Evolutionary conservation across 805 yeast species (phyloP).

Genomic region (Pichia insulana): DNA sequence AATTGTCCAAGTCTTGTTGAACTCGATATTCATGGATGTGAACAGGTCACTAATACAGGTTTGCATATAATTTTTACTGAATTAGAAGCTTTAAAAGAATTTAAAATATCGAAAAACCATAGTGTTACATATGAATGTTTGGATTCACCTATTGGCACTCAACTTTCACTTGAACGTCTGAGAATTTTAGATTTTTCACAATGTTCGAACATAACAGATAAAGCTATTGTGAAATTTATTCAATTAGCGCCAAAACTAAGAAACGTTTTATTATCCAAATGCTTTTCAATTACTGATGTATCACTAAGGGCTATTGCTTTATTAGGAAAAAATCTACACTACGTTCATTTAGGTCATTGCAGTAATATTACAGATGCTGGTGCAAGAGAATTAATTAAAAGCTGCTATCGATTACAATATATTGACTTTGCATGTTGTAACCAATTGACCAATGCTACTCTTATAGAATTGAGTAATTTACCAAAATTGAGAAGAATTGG

Average conservation of each 20-base stretch:
- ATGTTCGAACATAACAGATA: conserved; percentile 74
- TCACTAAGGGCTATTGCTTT: conserved; percentile 63
- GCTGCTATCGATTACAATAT: conserved; percentile 80
- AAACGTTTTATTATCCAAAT: conserved; percentile 83
- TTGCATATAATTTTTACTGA: conserved; percentile 48
- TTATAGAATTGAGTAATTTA: conserved; percentile 64
- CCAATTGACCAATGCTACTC: conserved; percentile 76
- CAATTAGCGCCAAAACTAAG: conserved; percentile 75
- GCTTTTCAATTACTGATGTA: conserved; percentile 77
- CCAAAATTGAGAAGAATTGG: conserved; percentile 86
- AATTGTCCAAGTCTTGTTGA: conserved; percentile 79
- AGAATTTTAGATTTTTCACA: conserved; percentile 81
- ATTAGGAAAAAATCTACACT: conserved; percentile 74
- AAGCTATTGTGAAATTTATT: conserved; percentile 63
- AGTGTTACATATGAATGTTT: conserved; percentile 65
- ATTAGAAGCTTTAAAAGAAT: conserved; percentile 71
- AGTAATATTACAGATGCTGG: conserved; percentile 83
- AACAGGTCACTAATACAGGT: conserved; percentile 59
- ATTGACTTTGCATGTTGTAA: conserved; percentile 93
- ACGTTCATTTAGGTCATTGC: conserved; percentile 92
- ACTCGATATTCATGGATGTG: conserved; percentile 79
- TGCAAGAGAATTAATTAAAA: conserved; percentile 60
- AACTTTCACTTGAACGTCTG: conserved; percentile 46
- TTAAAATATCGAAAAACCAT: conserved; percentile 67
- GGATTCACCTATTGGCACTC: conserved; percentile 23